Base-by-base conservation (phyloP, 2,329 filamentous ascomycete species). In the Endoconidiophora polonica region DNA sequence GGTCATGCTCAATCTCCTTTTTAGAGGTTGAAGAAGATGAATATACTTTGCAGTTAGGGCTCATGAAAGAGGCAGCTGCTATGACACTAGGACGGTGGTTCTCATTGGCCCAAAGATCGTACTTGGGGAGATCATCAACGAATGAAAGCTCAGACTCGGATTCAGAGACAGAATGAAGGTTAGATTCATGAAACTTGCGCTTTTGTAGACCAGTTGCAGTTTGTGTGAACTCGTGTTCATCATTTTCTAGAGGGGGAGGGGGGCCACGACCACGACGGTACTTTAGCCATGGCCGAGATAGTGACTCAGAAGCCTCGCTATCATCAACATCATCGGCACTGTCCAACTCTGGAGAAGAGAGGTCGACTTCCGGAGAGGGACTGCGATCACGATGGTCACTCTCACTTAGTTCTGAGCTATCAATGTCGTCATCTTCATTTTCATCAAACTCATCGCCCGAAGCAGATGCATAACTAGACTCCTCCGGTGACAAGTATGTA, bases 151-250 rank as follows among this genome's bases (percentile, higher is more conserved):
- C 61, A 29, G 64, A 62, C 29, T 46, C 52, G 5, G 52, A 48
- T 29, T 54, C 52, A 43, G 52, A 50, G 5, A 37, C 33, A 3
- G 46, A 51, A 40, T 56, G 54, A 14, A 60, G 55, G 7, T 54
- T 48, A 39, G 68, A 68, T 24, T 71, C 69, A 42, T 63, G 70
- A 20, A 79, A 67, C 59, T 79, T 81, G 54, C 74, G 69, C 61
- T 76, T 79, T 58, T 77, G 85, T 58, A 96, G 76, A 45, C 82
- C 86, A 57, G 86, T 85, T 14, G 91, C 91, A 1, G 88, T 96
- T 66, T 94, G 86, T 5, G 90, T 95, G 61, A 98, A 98, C 65
- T 96, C 91, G 60, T 83, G 85, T 70, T 96, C 90, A 58, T 96
- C 90, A 59, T 84, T 86, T 67, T 96, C 90, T 37, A 96, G 72